These are phyloP conservation scores for Lavandula angustifolia DNA, from an alignment of 257 asterid genomes.

Conservation along the genomic window DNA sequence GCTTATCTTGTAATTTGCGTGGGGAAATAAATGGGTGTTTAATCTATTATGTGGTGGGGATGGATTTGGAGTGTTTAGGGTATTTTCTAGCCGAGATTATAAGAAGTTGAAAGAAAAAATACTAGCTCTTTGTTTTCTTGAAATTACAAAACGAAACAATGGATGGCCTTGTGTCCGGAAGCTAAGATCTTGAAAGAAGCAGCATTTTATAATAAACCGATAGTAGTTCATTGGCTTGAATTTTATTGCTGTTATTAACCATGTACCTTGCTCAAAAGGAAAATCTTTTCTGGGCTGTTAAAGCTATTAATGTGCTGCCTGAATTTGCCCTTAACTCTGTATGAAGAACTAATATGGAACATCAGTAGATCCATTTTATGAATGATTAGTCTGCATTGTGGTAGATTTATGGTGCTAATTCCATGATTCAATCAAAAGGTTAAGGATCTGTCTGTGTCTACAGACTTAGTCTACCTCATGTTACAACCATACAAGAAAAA, in stretches of 20 bases:
- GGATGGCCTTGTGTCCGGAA: background rate
- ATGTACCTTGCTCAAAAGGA: background rate
- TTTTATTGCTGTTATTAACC: constrained; percentile 9
- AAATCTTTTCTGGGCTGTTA: background rate
- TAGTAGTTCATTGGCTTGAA: constrained; percentile 12
- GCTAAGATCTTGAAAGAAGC: constrained; percentile 7
- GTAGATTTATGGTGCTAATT: background rate
- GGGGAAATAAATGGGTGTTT: constrained; percentile 18
- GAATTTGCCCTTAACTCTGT: background rate
- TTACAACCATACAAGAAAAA: too few species aligned
- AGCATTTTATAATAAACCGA: constrained; percentile 15
- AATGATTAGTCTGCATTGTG: background rate
- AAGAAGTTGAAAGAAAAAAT: background rate
- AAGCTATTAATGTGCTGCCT: constrained; percentile 15
- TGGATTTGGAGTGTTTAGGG: constrained; percentile 26
- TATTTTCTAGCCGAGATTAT: constrained; percentile 16
- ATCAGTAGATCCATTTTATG: background rate
- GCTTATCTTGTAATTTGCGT: constrained; percentile 9
- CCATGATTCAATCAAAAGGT: background rate
- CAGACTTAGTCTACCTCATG: background rate
- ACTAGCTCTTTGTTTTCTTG: background rate
- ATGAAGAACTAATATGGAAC: background rate
- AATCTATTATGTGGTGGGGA: constrained; percentile 2
- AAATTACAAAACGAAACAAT: constrained; percentile 2
- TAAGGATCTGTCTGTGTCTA: background rate